Evolutionary conservation across 805 yeast species (phyloP).

Genomic region (Debaryomyces hansenii): DNA sequence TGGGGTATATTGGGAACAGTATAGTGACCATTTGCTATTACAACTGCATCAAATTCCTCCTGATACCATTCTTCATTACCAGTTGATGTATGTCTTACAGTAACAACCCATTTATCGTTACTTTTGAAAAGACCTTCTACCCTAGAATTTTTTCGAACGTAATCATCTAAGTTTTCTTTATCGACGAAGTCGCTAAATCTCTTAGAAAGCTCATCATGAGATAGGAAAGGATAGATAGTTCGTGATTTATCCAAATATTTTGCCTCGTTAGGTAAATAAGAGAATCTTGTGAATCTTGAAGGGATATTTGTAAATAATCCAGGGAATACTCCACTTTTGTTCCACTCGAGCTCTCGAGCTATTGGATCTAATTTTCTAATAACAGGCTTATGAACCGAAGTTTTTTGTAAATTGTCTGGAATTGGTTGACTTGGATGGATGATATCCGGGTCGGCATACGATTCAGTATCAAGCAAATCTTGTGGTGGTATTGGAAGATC

Average conservation of each 20-base stretch:
- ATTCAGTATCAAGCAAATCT: slow-evolving; percentile 26
- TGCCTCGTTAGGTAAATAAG: slow-evolving; percentile 28
- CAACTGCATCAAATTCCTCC: slow-evolving; percentile 58
- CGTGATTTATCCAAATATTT: slow-evolving; percentile 21
- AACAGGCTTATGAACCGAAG: slow-evolving; percentile 20
- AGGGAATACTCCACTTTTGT: slow-evolving; percentile 36
- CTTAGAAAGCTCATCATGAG: slow-evolving; percentile 30
- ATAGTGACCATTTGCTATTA: slow-evolving; percentile 64
- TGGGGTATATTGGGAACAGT: slow-evolving; percentile 62
- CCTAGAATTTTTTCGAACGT: slow-evolving; percentile 27
- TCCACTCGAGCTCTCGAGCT: slow-evolving; percentile 31
- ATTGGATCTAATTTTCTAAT: slow-evolving; percentile 3
- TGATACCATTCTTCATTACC: slow-evolving; percentile 39
- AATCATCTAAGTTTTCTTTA: slow-evolving; percentile 22
- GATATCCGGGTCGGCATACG: slow-evolving; percentile 32
- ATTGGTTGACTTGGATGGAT: slow-evolving; percentile 18
- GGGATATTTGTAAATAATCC: slow-evolving; percentile 45
- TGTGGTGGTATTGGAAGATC: slow-evolving; percentile 31
- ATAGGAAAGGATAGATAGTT: slow-evolving; percentile 35
- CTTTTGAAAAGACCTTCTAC: slow-evolving; percentile 21
- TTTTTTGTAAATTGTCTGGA: slow-evolving; percentile 7
- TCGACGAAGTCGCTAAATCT: slow-evolving; percentile 28
- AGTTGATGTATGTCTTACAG: slow-evolving; percentile 16
- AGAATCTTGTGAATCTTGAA: slow-evolving; percentile 34
- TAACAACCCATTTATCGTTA: slow-evolving; percentile 39